Percentiles rank a stretch among this genome's conserved stretches.
phyloP scores from a whole-genome alignment of 805 yeast species.

The Saccharomycopsis sp. region DNA sequence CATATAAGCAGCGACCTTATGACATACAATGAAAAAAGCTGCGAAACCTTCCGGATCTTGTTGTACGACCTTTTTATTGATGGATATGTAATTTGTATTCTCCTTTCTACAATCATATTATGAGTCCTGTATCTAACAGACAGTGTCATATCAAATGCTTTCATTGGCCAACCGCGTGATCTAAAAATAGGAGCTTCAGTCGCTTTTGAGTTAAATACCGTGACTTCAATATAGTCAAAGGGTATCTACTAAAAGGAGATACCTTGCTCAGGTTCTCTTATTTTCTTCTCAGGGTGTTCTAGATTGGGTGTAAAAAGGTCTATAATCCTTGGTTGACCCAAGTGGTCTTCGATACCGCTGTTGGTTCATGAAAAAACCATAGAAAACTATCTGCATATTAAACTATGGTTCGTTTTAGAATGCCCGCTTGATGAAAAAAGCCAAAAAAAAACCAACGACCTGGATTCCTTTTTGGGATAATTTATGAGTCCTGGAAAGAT shows the following conservation, averaged over 20 bases:
- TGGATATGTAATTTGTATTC: no score
- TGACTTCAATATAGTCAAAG: neutral
- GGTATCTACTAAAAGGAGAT: no score
- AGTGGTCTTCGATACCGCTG: neutral
- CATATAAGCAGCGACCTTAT: neutral
- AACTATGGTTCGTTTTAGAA: neutral
- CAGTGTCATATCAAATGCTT: neutral
- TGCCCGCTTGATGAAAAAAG: neutral
- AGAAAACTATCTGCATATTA: no score
- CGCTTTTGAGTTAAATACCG: neutral
- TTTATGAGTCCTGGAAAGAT: no score
- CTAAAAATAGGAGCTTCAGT: no score
- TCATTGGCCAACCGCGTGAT: no score
- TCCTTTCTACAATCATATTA: no score
- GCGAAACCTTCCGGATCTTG: no score
- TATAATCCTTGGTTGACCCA: neutral
- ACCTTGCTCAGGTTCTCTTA: neutral
- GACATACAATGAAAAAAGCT: no score
- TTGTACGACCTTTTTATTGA: no score
- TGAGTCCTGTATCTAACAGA: no score
- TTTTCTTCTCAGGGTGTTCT: neutral
- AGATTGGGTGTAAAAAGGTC: neutral
- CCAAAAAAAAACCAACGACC: neutral
- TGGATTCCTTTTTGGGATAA: neutral
- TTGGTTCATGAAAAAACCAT: neutral